Conservation (phyloP, 73 alveolate species). For the Paramecium pentaurelia region DNA sequence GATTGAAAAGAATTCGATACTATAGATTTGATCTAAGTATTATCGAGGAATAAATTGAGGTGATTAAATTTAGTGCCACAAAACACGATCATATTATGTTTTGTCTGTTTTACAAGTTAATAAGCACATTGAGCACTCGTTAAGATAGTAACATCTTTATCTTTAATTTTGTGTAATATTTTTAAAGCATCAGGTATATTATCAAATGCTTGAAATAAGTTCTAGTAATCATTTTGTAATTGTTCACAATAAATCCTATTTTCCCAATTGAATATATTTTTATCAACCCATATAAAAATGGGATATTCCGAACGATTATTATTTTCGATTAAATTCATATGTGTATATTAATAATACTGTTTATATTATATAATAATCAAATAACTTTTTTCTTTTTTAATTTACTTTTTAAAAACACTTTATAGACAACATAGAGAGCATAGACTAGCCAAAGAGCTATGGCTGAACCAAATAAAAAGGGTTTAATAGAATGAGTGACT, state of each 20-base stretch:
- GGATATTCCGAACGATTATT: not conserved
- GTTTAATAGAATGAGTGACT: not conserved
- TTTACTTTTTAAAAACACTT: not conserved
- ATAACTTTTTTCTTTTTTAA: not conserved
- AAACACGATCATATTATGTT: not conserved
- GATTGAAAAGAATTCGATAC: not conserved
- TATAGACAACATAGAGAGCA: conserved; percentile 10
- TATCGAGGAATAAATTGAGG: not conserved
- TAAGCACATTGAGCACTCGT: not conserved
- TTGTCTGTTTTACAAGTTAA: not conserved
- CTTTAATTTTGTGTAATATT: not conserved
- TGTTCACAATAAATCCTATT: not conserved
- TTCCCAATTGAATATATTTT: not conserved
- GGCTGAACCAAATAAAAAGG: not conserved
- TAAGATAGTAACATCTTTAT: not conserved
- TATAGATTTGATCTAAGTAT: not conserved
- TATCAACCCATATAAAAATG: not conserved
- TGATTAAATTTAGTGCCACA: not conserved
- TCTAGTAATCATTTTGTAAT: not conserved
- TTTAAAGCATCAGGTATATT: not conserved
- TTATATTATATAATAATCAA: not conserved
- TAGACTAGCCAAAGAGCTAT: not conserved
- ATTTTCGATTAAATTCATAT: not conserved
- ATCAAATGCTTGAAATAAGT: not conserved
- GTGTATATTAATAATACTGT: not conserved